Evolutionary conservation across 2,329 filamentous ascomycete species (phyloP).

Genomic region (Curvularia lunata): DNA sequence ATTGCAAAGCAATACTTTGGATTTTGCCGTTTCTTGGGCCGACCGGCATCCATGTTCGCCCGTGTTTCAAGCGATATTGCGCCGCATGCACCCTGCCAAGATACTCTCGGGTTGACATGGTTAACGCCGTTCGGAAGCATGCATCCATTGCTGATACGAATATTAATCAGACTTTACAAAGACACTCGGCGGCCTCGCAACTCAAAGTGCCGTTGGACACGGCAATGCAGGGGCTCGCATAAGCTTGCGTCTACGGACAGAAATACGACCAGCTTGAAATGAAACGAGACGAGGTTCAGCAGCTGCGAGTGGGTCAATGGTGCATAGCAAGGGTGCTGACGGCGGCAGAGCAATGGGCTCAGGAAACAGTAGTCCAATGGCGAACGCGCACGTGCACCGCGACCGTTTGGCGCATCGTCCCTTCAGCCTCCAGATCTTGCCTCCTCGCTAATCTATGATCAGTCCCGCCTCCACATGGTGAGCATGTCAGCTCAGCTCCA

Average conservation of each 20-base stretch:
- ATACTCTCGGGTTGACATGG: conserved; percentile 1
- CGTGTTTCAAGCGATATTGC: conserved; percentile 5
- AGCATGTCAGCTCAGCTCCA: conserved; percentile 10
- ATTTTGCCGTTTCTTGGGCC: conserved; percentile 1
- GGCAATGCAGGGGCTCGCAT: background rate
- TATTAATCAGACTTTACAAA: background rate
- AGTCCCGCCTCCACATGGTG: conserved; percentile 11
- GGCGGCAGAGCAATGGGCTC: background rate
- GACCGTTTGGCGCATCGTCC: conserved; percentile 3
- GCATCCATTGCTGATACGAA: background rate
- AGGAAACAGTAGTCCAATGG: background rate
- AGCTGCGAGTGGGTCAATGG: background rate
- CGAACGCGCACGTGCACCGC: conserved; percentile 3
- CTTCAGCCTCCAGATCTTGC: conserved; percentile 14
- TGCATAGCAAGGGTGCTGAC: background rate
- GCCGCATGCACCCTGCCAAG: conserved; percentile 4
- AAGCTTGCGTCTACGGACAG: background rate
- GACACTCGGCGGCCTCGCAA: background rate
- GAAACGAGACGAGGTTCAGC: background rate
- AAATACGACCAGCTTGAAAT: background rate
- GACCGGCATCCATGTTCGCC: background rate
- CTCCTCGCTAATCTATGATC: conserved; percentile 24
- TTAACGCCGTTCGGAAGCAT: background rate
- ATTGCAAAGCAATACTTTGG: conserved; percentile 7
- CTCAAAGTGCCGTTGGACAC: background rate